Evolutionary conservation across 83 land plant genomes (phyloP).

Genomic region (Picea abies): DNA sequence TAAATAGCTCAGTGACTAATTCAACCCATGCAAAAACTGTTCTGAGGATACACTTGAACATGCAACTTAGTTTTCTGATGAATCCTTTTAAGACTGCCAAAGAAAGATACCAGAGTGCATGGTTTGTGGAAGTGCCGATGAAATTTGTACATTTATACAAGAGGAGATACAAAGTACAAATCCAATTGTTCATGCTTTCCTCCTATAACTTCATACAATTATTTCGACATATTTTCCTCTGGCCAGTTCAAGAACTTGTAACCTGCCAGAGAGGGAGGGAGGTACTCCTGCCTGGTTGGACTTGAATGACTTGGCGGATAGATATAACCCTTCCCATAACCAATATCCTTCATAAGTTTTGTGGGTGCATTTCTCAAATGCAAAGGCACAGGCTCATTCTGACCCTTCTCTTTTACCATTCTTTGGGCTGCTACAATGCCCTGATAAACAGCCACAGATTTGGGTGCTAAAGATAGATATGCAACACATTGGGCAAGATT

Average conservation of each 20-base stretch:
- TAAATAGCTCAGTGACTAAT: constrained; percentile 1
- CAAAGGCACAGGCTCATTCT: constrained; percentile 92
- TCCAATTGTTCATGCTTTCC: not conserved
- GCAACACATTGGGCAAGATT: constrained; percentile 92
- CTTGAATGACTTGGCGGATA: constrained; percentile 73
- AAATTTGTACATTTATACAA: not conserved
- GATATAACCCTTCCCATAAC: constrained; percentile 85
- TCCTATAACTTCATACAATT: not conserved
- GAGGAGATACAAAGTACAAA: not conserved
- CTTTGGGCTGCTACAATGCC: constrained; percentile 79
- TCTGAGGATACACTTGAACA: not conserved
- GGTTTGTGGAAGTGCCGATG: not conserved
- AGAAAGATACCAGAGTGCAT: not conserved
- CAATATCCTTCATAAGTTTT: constrained; percentile 87
- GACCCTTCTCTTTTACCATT: constrained; percentile 71
- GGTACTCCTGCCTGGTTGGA: constrained; percentile 51
- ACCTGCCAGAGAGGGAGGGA: constrained; percentile 78
- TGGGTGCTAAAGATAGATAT: constrained; percentile 88
- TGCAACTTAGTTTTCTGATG: not conserved
- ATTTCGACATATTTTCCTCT: constrained; percentile 9
- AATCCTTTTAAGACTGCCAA: not conserved
- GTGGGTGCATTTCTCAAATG: constrained; percentile 97
- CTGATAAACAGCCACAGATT: constrained; percentile 80
- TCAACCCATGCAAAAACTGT: not conserved
- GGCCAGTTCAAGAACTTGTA: constrained; percentile 87